Evolutionary conservation across 116 monocot genomes (phyloP).

Genomic region (Cymodocea nodosa): DNA sequence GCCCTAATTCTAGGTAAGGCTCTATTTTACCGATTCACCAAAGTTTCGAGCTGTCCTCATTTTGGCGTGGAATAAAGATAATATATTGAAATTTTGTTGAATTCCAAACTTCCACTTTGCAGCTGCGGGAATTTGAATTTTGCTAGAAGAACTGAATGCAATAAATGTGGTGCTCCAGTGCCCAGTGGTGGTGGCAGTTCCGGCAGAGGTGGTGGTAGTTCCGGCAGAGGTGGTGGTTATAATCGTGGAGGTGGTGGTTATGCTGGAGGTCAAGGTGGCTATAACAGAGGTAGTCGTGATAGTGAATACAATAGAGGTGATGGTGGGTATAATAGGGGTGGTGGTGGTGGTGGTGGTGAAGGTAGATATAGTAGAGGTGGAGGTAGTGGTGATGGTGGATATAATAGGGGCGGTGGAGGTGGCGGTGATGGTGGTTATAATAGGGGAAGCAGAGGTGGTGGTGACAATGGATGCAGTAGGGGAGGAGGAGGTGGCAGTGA

Average conservation of each 20-base stretch:
- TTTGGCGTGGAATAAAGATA: background rate
- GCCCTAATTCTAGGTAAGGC: slow-evolving; percentile 69
- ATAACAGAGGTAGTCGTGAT: slow-evolving; percentile 16
- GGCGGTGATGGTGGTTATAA: slow-evolving; percentile 31
- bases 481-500: too few relatives aligned
- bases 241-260: slow-evolving; percentile 19
- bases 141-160: slow-evolving; percentile 86
- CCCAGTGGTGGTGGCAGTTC: slow-evolving; percentile 32
- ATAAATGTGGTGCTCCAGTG: slow-evolving; percentile 69
- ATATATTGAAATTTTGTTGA: background rate
- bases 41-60: background rate
- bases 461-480: background rate
- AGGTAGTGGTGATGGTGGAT: slow-evolving; percentile 17
- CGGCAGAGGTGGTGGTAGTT: slow-evolving; percentile 21
- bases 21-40: background rate
- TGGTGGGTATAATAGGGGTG: slow-evolving; percentile 7
- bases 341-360: slow-evolving; percentile 1
- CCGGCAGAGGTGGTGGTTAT: slow-evolving; percentile 21
- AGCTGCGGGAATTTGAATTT: slow-evolving; percentile 96
- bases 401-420: slow-evolving; percentile 16
- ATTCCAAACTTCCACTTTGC: background rate
- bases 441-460: slow-evolving; percentile 17
- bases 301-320: slow-evolving; percentile 1
- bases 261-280: slow-evolving; percentile 25
- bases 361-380: slow-evolving; percentile 10